Base-by-base conservation (phyloP, 2,329 filamentous ascomycete genomes). In the Sarocladium brachiariae region DNA sequence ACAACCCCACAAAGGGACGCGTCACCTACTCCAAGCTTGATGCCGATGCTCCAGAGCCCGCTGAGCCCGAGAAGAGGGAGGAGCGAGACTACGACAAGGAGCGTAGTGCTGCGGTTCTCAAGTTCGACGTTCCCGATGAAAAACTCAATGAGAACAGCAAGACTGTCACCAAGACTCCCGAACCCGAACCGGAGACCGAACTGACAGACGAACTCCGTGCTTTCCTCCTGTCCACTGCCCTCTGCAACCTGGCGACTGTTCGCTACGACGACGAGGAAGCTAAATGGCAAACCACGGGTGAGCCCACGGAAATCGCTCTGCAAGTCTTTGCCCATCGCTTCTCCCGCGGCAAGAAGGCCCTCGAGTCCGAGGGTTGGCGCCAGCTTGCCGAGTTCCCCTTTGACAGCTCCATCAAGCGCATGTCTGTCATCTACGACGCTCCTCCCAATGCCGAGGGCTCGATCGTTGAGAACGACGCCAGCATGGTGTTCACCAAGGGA, bases 261-360 rank as follows among this genome's bases (percentile, higher is more conserved):
- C 71, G 77, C 38, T 74, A 71, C 50, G 77, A 78, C 41, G 70
- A 78, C 0, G 70, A 74, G n/a, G 71, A 76, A 24, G 67, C 70
- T 24, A 71, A 71, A 54, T 88, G 84, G 84, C 76, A 81, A 58
- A 81, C 82, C 1, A 80, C 80, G 11, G 85, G 84, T 11, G 83
- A 87, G 59, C 83, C 84, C 0, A 89, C 86, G 1, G 86, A 90
- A 60, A 84, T 89, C 57, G 86, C 87, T 1, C 76, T 90, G 5
- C 85, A 89, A 57, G 83, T 90, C 7, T 86, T 90, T 57, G 78
- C 86, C 2, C 79, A 83, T 57, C 81, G 86, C 34, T 88, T 89
- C 62, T 70, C 75, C 41, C 70, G 70, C 21, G 77, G 79, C 35
- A 81, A 80, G 63, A 78, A 77, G 59, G 60, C 63, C 1, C 66